A percentile compares a stretch with the other conserved stretches of the same genome.
These are phyloP conservation scores for Coemansia sp. DNA, from an alignment of 192 early-diverging fungal species.

Conservation along the genomic window DNA sequence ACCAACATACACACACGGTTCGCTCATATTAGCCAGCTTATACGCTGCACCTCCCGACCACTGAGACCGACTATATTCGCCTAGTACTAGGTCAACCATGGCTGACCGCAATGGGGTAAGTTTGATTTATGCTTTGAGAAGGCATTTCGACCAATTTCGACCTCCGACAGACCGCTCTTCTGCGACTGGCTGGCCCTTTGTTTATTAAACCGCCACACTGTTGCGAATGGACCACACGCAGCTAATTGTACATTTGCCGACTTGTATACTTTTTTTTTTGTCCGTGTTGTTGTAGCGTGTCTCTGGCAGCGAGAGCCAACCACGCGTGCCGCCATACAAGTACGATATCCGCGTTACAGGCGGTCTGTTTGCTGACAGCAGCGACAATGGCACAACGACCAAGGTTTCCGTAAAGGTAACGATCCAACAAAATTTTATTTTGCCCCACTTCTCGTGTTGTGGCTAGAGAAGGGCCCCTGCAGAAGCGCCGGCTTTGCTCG, in stretches of 20 bases:
- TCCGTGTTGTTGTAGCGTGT: conserved; percentile 27
- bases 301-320: conserved; percentile 13
- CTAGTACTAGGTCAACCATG: conserved; percentile 14
- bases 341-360: conserved; percentile 59
- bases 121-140: not conserved
- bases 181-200: not conserved
- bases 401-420: conserved; percentile 59
- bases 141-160: not conserved
- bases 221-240: not conserved
- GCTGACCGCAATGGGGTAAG: conserved; percentile 42
- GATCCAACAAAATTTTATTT: not conserved
- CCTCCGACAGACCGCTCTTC: not conserved
- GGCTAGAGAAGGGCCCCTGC: conserved; percentile 9
- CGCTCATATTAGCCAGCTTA: not conserved
- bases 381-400: conserved; percentile 42
- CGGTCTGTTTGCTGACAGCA: conserved; percentile 41
- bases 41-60: not conserved
- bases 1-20: not conserved
- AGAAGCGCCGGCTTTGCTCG: not conserved
- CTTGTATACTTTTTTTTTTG: not conserved
- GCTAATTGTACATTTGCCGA: not conserved
- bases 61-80: not conserved
- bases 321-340: conserved; percentile 46
- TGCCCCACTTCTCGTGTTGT: conserved; percentile 2
- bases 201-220: not conserved